Percentiles rank a stretch among this genome's conserved stretches.
phyloP scores from a whole-genome alignment of 129 eudicot species.

The Artemisia annua region DNA sequence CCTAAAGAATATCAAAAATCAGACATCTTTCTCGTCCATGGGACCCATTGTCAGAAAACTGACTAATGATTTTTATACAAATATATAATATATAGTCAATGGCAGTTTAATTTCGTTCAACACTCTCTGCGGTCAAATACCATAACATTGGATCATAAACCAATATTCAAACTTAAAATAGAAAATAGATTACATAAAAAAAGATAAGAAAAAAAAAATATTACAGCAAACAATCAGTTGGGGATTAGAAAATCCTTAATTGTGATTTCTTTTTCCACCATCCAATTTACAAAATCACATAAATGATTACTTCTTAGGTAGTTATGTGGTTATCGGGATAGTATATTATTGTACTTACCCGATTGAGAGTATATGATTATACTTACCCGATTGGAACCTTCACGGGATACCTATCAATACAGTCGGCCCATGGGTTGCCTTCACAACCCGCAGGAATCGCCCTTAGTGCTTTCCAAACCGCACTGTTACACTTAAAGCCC shows the following conservation, averaged over 20 bases:
- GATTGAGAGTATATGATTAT: neutral
- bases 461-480: slow-evolving; percentile 82
- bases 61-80: neutral
- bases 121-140: neutral
- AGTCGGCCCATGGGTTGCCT: slow-evolving; percentile 78
- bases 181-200: neutral
- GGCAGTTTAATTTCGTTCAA: neutral
- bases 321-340: neutral
- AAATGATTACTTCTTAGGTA: neutral
- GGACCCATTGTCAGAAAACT: slow-evolving; percentile 25
- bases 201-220: neutral
- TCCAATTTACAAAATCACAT: neutral
- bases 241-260: neutral
- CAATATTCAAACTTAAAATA: neutral
- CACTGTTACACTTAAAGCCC: slow-evolving; percentile 92
- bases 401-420: slow-evolving; percentile 62
- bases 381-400: slow-evolving; percentile 28
- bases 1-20: no score
- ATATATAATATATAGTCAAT: neutral
- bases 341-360: no score
- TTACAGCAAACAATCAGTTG: neutral
- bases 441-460: slow-evolving; percentile 36
- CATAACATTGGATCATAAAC: neutral
- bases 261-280: neutral
- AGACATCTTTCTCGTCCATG: neutral